Evolutionary conservation across 768 basidiomycete genomes (phyloP), one percentile per base, ranked within the genome.

Genomic region (Termitomyces sp.): DNA sequence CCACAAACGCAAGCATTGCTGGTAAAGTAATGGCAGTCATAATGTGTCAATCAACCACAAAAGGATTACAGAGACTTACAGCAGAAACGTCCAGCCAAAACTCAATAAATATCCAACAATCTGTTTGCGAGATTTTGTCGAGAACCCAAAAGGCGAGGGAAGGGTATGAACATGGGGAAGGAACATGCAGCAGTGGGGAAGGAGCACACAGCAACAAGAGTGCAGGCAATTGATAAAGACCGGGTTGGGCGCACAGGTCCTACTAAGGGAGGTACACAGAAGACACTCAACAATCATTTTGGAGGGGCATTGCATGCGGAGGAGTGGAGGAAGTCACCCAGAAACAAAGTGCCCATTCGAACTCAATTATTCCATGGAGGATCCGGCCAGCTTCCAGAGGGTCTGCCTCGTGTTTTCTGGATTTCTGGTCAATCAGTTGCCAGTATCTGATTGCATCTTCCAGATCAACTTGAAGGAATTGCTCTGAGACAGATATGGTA

Each of bases 21-120:
- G 52, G 7, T 40, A 57, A 52, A 22, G n/a, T n/a, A n/a, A n/a
- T n/a, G 35, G 22, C 18, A 12, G 16, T 49, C 15, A 13, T 27
- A 36, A 35, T 42, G 45, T 43, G 23, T 20, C n/a, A 36, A 1
- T 35, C 11, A 18, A 12, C 38, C 45, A 29, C 10, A 22, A 41
- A n/a, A n/a, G 44, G n/a, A 47, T 44, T 35, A n/a, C 10, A 20
- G 35, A 52, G 12, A 60, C 70, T 54, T 55, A 82, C 80, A 12
- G 59, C 66, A 20, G 80, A 75, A 43, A 80, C 56, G 49, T 79
- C 76, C 23, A 80, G 44, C 72, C 80, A 79, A 56, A 80, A 75
- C 40, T 68, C 69, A 0, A 77, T 60, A 20, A 75, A 55, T 3
- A 53, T 31, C 22, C 61, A 65, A 12, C 74, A 69, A n/a, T 63